These are phyloP conservation scores for Syncephalastrum monosporum DNA, from an alignment of 371 early-diverging fungal species.

Conservation along the genomic window DNA sequence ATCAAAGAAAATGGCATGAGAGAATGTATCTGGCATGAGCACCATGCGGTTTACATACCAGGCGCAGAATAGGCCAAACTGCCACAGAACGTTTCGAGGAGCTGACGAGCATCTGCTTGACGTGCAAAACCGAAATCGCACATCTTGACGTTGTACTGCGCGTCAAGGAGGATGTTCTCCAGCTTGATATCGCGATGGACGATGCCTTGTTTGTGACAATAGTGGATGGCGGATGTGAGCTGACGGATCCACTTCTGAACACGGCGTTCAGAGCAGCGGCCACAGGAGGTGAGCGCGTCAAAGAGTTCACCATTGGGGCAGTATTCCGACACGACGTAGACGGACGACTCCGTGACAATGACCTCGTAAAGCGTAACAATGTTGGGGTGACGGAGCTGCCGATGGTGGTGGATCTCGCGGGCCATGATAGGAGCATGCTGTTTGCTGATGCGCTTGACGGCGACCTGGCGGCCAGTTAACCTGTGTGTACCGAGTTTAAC, in stretches of 20 bases:
- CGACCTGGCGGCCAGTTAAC: slow-evolving; percentile 70
- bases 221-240: slow-evolving; percentile 52
- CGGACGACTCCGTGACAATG: slow-evolving; percentile 42
- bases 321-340: slow-evolving; percentile 57
- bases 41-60: slow-evolving; percentile 21
- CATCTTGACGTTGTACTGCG: slow-evolving; percentile 66
- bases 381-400: slow-evolving; percentile 62
- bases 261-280: slow-evolving; percentile 29
- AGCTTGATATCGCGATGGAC: slow-evolving; percentile 79
- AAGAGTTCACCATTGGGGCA: slow-evolving; percentile 62
- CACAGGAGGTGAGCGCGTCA: slow-evolving; percentile 51
- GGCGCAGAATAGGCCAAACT: slow-evolving; percentile 82
- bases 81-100: slow-evolving; percentile 83
- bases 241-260: slow-evolving; percentile 45
- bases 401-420: slow-evolving; percentile 87
- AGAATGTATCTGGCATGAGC: no score
- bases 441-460: slow-evolving; percentile 73
- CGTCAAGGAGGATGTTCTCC: slow-evolving; percentile 76
- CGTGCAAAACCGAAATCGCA: slow-evolving; percentile 84
- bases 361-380: slow-evolving; percentile 56
- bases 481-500: slow-evolving; percentile 77
- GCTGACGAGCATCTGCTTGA: slow-evolving; percentile 57
- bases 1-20: background rate
- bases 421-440: slow-evolving; percentile 71
- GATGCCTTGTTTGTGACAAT: slow-evolving; percentile 52